phyloP scores from a whole-genome alignment of 2,329 filamentous ascomycete species.

The Sclerotinia borealis region DNA sequence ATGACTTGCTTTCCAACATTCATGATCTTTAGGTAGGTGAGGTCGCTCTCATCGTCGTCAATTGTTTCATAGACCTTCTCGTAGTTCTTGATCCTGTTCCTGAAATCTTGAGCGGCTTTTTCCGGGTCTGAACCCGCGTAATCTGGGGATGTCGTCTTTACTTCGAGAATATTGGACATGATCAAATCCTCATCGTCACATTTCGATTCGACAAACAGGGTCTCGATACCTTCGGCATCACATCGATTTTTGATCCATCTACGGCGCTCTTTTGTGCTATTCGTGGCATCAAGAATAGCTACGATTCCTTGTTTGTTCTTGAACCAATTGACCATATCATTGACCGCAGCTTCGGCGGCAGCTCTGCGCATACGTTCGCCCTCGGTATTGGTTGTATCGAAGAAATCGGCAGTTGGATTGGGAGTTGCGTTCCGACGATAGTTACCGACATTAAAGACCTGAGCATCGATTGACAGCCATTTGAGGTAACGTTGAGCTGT shows the following conservation, averaged over 20 bases:
- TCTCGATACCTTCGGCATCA: slow-evolving; percentile 70
- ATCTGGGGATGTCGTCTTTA: slow-evolving; percentile 94
- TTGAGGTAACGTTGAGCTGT: slow-evolving; percentile 86
- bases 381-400: slow-evolving; percentile 83
- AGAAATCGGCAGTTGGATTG: slow-evolving; percentile 89
- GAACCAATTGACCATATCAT: slow-evolving; percentile 96
- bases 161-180: slow-evolving; percentile 96
- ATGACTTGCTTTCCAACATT: slow-evolving; percentile 93
- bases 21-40: slow-evolving; percentile 96
- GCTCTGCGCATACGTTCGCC: slow-evolving; percentile 83
- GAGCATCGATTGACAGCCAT: slow-evolving; percentile 90
- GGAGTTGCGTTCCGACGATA: slow-evolving; percentile 88
- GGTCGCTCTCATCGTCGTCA: slow-evolving; percentile 77
- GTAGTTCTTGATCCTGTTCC: slow-evolving; percentile 91
- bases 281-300: slow-evolving; percentile 92
- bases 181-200: slow-evolving; percentile 95
- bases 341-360: slow-evolving; percentile 84
- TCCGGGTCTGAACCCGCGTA: slow-evolving; percentile 94
- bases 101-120: slow-evolving; percentile 82
- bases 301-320: slow-evolving; percentile 70
- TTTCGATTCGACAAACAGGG: slow-evolving; percentile 93
- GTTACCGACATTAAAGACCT: slow-evolving; percentile 95
- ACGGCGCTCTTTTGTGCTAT: slow-evolving; percentile 83
- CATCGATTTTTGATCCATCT: slow-evolving; percentile 87
- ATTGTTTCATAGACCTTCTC: slow-evolving; percentile 96